Base-by-base conservation (phyloP, 139 green algal species). In the Medakamo hakoo region DNA sequence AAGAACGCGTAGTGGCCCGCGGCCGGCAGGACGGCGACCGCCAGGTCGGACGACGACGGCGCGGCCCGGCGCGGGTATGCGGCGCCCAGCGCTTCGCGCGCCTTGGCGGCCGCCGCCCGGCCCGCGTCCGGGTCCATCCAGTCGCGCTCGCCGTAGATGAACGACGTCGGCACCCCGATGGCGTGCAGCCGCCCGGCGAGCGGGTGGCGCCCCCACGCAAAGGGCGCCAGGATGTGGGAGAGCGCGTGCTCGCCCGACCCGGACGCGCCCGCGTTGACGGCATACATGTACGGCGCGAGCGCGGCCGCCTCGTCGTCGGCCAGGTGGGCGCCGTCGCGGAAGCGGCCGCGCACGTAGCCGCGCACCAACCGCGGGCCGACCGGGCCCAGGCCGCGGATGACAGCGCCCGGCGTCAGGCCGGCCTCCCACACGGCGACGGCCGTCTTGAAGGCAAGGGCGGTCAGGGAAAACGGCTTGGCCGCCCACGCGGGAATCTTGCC, bases 241-340 rank as follows among this genome's bases (percentile, higher is more conserved):
- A 94, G 78, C 49, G 86, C 86, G 64, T 79, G 77, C 70, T 94
- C 86, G 1, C 86, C 86, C 55, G 71, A 83, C 61, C 85, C 83
- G 3, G 28, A 66, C 21, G 63, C 61, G n/a, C n/a, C n/a, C 3
- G 80, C 84, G 25, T 76, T 66, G 27, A 87, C 88, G 68, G 84
- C 73, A 65, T 77, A 77, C 30, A 66, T 63, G 63, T 76, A 83
- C 49, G 78, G 3, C 5, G 32, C 68, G 63, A 88, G 87, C 1
- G 59, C 60, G 4, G 63, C 52, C 0, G 74, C 49, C 64, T 88
- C 80, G 21, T 66, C 59, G 2, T 72, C 49, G 22, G 49, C 67
- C 60, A 89, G 60, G 2, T 69, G 68, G 52, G 78, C 66, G 21
- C 78, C 78, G 22, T 71, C 58, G n/a, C 77, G 71, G 68, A 88